Base-by-base conservation (phyloP, 305 asterid genomes). In the Fraxinus ornus region DNA sequence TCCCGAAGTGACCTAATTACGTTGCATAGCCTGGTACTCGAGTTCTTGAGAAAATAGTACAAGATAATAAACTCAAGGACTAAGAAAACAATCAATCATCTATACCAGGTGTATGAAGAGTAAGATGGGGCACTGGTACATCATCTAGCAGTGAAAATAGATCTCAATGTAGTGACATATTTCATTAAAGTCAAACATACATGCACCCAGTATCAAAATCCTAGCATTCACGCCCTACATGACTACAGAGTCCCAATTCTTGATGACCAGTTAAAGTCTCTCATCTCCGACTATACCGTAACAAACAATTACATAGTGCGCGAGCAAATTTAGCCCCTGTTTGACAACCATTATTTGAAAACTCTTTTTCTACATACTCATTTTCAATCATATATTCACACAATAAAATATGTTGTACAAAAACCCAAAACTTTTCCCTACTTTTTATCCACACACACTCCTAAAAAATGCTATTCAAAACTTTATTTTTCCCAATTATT, bases 111-210 rank as follows among this genome's bases (percentile, higher is more conserved):
- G 30, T 19, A 19, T 19, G 49, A 35, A 24, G 26, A 13, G 30
- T 35, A 55, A n/a, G 64, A 55, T 6, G 24, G 9, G 68, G 81
- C n/a, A 55, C 24, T 55, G 24, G 24, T 6, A 19, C 71, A 80
- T 79, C 82, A 76, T 82, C 79, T 75, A 76, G 78, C 72, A 85
- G 6, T 35, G 32, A 19, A 73, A 75, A 82, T 13, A 75, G 72
- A 71, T 32, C 2, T 12, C 32, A 72, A 77, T 73, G 49, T 60
- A 85, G 80, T 71, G 80, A 79, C 22, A 62, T 19, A 47, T 84
- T 21, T 60, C 32, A 60, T 8, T 19, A 22, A 60, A 21, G 71
- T 21, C 71, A 19, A 60, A 49, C 71, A 21, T 7, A 22, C 32
- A 21, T 21, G 71, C 71, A 62, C 30, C 32, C 71, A 19, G 28